These are phyloP conservation scores for Vitis cinerea DNA, from an alignment of 164 flowering plant genomes.

Conservation along the genomic window DNA sequence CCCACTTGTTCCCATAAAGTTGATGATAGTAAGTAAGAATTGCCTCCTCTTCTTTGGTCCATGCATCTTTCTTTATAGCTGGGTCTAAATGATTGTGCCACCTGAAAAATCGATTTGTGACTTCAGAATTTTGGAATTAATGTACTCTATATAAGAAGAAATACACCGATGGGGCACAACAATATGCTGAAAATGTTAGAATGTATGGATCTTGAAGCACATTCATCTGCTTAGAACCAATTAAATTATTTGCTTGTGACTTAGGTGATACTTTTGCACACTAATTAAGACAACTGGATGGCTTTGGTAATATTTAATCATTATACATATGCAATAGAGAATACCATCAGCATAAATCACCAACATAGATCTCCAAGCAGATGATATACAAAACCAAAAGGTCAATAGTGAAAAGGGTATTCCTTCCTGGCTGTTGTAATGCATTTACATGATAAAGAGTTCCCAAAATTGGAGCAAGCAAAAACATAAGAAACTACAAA, in stretches of 20 bases:
- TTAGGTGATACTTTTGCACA: no score
- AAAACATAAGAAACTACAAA: no score
- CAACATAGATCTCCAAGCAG: no score
- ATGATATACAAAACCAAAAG: no score
- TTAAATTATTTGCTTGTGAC: background rate
- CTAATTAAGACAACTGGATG: no score
- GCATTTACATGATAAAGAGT: no score
- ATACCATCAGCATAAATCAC: no score
- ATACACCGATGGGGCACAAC: background rate
- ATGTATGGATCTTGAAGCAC: slow-evolving; percentile 2
- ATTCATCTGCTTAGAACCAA: background rate
- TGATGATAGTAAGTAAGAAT: slow-evolving; percentile 34
- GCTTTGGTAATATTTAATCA: no score
- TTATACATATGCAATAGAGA: no score
- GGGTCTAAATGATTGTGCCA: slow-evolving; percentile 76
- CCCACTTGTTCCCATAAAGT: slow-evolving; percentile 64
- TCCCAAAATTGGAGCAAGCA: no score
- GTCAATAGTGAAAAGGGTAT: no score
- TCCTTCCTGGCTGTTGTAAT: no score
- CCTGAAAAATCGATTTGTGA: slow-evolving; percentile 31
- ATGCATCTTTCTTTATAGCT: slow-evolving; percentile 51
- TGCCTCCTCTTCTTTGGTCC: slow-evolving; percentile 60
- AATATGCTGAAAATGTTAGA: background rate
- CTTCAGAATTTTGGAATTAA: background rate
- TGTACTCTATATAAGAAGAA: background rate